A percentile compares a stretch with the other conserved stretches of the same genome.
Conservation (phyloP, 73 alveolate species). For the Uronychia setigera region DNA sequence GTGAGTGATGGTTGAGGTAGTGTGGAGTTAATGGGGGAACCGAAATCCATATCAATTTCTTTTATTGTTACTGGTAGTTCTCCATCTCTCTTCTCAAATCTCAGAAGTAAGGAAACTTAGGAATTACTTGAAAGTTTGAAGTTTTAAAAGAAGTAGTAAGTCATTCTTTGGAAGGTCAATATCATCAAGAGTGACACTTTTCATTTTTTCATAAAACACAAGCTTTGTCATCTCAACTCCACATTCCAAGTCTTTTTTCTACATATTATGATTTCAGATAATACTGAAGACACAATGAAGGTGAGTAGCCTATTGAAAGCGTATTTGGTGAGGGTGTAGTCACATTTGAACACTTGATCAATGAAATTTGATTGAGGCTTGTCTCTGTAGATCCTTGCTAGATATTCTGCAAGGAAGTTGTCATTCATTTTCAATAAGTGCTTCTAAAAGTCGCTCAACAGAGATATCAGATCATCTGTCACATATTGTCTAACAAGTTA, state of each 20-base stretch:
- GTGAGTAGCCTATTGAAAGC: background rate
- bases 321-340: background rate
- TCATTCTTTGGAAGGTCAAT: background rate
- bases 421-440: background rate
- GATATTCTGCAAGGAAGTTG: background rate
- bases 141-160: no score
- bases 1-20: no score
- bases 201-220: background rate
- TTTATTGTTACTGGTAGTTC: no score
- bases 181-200: background rate
- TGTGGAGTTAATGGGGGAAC: no score
- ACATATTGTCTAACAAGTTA: background rate
- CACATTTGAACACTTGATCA: background rate
- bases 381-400: conserved; percentile 2
- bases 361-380: background rate
- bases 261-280: no score
- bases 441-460: background rate
- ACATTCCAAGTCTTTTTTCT: background rate
- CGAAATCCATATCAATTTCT: no score
- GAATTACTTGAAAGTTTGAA: no score
- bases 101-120: no score
- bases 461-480: background rate
- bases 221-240: background rate
- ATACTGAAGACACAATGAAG: background rate
- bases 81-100: no score